phyloP scores from a whole-genome alignment of 2,329 filamentous ascomycete genomes.

The Coniella vitis region DNA sequence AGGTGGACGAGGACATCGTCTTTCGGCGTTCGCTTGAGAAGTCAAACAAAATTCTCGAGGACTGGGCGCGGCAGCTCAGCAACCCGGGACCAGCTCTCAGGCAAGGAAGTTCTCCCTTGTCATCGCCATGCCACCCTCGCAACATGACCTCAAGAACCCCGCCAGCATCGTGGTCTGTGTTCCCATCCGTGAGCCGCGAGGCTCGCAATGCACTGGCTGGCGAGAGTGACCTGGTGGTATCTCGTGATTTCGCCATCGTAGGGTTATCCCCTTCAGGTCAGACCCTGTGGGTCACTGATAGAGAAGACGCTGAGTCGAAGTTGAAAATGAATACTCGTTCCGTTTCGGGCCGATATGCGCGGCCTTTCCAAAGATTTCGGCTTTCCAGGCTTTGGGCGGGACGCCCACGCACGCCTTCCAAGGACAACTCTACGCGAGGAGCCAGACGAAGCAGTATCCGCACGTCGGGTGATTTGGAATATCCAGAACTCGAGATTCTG shows the following conservation, averaged over 20 bases:
- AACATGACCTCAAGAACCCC: background rate
- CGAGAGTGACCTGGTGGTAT: constrained; percentile 20
- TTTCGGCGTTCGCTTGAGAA: constrained; percentile 1
- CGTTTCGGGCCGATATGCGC: constrained; percentile 25
- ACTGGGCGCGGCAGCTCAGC: constrained; percentile 4
- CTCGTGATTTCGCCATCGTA: constrained; percentile 25
- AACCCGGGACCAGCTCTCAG: constrained; percentile 5
- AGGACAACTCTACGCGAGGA: constrained; percentile 8
- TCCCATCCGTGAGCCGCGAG: constrained; percentile 25
- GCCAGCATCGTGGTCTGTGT: constrained; percentile 29
- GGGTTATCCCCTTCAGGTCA: constrained; percentile 17
- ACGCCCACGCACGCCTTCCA: constrained; percentile 6
- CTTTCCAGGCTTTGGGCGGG: constrained; percentile 23
- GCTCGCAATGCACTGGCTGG: constrained; percentile 23
- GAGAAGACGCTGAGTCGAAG: background rate
- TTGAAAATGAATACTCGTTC: constrained; percentile 18
- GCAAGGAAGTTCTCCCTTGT: background rate
- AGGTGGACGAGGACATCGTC: constrained; percentile 1
- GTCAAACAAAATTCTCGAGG: constrained; percentile 5
- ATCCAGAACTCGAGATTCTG: constrained; percentile 20
- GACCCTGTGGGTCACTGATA: constrained; percentile 24
- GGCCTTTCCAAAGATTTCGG: constrained; percentile 21
- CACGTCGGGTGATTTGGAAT: constrained; percentile 16
- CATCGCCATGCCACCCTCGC: background rate
- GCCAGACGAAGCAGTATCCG: constrained; percentile 13